These are phyloP conservation scores for Lasiodiplodia sp. DNA, from an alignment of 2,329 filamentous ascomycete genomes.

Conservation along the genomic window DNA sequence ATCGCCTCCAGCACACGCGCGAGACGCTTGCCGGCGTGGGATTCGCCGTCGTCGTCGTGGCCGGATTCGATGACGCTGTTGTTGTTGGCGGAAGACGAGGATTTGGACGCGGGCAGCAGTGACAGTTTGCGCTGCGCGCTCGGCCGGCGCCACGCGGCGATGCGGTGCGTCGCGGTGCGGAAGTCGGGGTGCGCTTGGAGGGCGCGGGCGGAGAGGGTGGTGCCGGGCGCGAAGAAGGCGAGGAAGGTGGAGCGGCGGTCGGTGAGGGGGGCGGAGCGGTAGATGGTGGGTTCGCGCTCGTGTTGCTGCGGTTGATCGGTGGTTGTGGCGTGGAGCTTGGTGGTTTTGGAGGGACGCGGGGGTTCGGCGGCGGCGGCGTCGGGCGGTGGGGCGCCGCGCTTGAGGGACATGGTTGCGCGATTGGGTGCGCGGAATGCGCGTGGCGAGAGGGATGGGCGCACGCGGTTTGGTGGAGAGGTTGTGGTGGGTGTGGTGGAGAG, in stretches of 20 bases:
- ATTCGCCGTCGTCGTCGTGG: slow-evolving; percentile 63
- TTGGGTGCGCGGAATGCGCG: neutral
- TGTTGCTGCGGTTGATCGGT: neutral
- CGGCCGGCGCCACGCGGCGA: slow-evolving; percentile 59
- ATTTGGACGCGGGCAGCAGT: slow-evolving; percentile 39
- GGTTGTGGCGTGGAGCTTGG: neutral
- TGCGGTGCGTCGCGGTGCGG: slow-evolving; percentile 57
- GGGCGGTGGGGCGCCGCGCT: slow-evolving; percentile 38
- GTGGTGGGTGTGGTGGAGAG: neutral
- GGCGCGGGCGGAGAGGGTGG: slow-evolving; percentile 41
- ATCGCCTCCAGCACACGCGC: slow-evolving; percentile 55
- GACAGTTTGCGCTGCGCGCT: slow-evolving; percentile 53
- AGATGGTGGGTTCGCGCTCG: slow-evolving; percentile 45
- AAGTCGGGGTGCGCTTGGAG: slow-evolving; percentile 56
- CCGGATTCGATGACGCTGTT: slow-evolving; percentile 43
- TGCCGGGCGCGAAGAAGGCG: slow-evolving; percentile 57
- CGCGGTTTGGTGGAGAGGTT: neutral
- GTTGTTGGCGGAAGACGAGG: neutral
- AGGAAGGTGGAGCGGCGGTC: slow-evolving; percentile 62
- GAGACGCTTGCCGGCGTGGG: slow-evolving; percentile 58
- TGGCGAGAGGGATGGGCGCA: neutral
- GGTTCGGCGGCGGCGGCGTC: slow-evolving; percentile 15
- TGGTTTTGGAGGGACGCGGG: neutral
- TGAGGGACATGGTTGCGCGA: slow-evolving; percentile 40
- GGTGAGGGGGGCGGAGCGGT: slow-evolving; percentile 54